Percentiles rank a stretch among this genome's conserved stretches.
Conservation (phyloP, 73 alveolate species). For the Tetrahymena borealis region DNA sequence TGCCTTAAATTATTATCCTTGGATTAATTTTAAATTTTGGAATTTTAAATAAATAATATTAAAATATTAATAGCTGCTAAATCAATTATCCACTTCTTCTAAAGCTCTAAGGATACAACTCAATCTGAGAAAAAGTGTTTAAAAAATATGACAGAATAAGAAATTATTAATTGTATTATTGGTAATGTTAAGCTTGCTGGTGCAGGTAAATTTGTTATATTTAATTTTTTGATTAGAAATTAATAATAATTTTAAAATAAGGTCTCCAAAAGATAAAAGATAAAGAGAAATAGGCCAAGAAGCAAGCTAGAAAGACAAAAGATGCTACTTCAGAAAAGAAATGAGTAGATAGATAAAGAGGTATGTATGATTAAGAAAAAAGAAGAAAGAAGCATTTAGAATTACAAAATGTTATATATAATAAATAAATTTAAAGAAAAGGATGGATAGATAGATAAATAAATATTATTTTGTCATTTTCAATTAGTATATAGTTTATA, state of each 20-base stretch:
- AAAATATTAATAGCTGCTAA: conserved; percentile 6
- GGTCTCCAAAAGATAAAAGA: background rate
- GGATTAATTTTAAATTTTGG: background rate
- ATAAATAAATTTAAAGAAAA: too few species aligned
- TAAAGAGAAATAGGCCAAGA: background rate
- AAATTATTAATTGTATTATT: conserved; percentile 16
- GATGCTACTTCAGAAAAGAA: background rate
- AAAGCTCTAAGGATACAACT: conserved; percentile 1
- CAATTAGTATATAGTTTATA: too few species aligned
- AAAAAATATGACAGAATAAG: conserved; percentile 31
- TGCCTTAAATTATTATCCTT: background rate
- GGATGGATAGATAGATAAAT: too few species aligned
- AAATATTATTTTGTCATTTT: too few species aligned
- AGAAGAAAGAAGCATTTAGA: too few species aligned
- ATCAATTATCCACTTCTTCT: conserved; percentile 14
- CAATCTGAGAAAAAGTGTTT: conserved; percentile 12
- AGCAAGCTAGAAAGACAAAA: background rate
- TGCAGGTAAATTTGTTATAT: conserved; percentile 3
- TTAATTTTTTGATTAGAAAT: background rate
- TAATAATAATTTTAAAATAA: background rate
- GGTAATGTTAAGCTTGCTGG: conserved; percentile 30
- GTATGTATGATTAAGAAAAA: too few species aligned
- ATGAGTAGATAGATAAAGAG: too few species aligned
- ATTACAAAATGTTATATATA: too few species aligned
- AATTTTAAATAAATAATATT: background rate